Conservation (phyloP, 169 alveolate genomes). For the Perkinsus marinus region DNA sequence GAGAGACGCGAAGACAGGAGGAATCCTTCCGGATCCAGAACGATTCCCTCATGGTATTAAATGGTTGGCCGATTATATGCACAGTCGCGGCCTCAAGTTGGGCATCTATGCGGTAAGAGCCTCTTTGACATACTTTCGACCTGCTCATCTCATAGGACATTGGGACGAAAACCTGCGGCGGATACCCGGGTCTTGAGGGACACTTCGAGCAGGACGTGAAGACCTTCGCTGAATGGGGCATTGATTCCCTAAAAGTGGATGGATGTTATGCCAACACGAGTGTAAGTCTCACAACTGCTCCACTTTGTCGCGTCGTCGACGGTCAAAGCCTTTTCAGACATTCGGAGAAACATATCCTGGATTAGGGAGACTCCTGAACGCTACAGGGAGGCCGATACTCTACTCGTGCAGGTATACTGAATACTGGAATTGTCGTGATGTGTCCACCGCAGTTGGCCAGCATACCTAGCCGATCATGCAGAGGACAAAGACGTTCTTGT, state of each 20-base stretch:
- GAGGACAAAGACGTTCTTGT: neutral
- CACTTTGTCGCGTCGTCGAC: neutral
- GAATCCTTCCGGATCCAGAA: slow-evolving; percentile 31
- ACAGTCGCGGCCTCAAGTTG: slow-evolving; percentile 34
- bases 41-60: slow-evolving; percentile 53
- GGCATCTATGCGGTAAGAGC: slow-evolving; percentile 33
- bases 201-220: slow-evolving; percentile 48
- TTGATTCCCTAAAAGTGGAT: slow-evolving; percentile 46
- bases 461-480: neutral
- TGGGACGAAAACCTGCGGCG: slow-evolving; percentile 48
- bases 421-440: neutral
- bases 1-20: slow-evolving; percentile 36
- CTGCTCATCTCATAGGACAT: slow-evolving; percentile 22
- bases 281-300: neutral
- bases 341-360: neutral
- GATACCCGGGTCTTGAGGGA: slow-evolving; percentile 50
- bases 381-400: neutral
- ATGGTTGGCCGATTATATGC: slow-evolving; percentile 41
- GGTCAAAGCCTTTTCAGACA: neutral
- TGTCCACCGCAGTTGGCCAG: neutral
- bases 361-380: neutral
- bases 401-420: neutral
- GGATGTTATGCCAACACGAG: slow-evolving; percentile 36
- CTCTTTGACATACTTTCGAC: neutral
- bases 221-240: slow-evolving; percentile 52